Evolutionary conservation across 768 basidiomycete species (phyloP), one percentile per base, ranked within the genome.

Genomic region (Lentinus brumalis): DNA sequence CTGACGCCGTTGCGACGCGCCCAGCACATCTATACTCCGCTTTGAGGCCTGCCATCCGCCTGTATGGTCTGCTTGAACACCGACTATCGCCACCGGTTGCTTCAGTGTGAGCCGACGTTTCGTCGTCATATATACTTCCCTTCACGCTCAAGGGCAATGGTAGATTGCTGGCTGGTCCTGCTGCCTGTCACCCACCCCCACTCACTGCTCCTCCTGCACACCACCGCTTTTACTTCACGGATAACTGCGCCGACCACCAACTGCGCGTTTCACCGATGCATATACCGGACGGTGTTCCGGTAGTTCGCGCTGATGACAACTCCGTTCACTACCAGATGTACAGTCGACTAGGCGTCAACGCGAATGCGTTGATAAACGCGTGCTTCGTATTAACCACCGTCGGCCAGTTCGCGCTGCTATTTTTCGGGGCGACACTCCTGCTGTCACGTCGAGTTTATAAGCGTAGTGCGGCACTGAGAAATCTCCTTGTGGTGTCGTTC

Each of bases 301-400:
- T 16, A 16, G 41, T 26, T 12, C 18, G 38, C 16, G 6, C 35
- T 29, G 12, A 12, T 30, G 21, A 38, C n/a, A 15, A 35, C 6
- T 10, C 57, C 12, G 5, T 30, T 31, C 15, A 15, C n/a, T 3
- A 5, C 42, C 7, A 16, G 45, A 54, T 64, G 50, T 66, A 64
- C 45, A 15, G 18, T n/a, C 44, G 52, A 12, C 54, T 66, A 6
- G 61, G 63, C 0, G 42, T 42, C 40, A 14, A 64, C 11, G 61
- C 67, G 1, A 44, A 50, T 0, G 59, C 30, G 10, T 46, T 66
- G 14, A 62, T 69, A 46, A 59, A 60, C 47, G 61, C 61, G 18
- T 42, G 47, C 21, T 66, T 69, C 42, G 49, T 59, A 5, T 46
- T 69, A 16, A 57, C 56, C 30, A 63, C 57, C 11, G 31, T 66